Conservation (phyloP, 2,329 filamentous ascomycete species). For the Trichoderma sp. region DNA sequence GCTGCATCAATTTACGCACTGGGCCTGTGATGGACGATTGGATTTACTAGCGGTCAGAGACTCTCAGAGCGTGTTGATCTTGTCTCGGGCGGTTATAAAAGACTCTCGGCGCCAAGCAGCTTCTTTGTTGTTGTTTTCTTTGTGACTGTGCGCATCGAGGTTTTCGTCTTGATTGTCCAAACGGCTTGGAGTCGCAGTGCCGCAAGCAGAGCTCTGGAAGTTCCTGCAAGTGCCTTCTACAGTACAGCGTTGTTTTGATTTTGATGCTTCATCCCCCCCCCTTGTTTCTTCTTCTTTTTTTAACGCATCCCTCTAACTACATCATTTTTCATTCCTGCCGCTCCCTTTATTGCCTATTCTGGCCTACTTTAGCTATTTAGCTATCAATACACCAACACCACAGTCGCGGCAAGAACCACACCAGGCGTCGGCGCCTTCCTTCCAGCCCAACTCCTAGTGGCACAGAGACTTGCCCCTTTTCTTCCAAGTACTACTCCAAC, state of each 20-base stretch:
- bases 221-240: neutral
- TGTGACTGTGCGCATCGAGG: neutral
- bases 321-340: neutral
- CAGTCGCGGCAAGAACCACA: conserved; percentile 4
- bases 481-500: neutral
- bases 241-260: neutral
- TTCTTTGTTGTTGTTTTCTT: neutral
- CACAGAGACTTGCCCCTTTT: neutral
- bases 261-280: neutral
- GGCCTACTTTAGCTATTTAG: neutral
- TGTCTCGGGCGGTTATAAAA: neutral
- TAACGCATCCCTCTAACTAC: neutral
- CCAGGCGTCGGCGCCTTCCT: conserved; percentile 1
- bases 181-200: neutral
- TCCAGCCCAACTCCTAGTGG: neutral
- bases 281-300: neutral
- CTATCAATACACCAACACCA: neutral
- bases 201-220: conserved; percentile 18
- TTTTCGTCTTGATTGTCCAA: neutral
- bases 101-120: neutral
- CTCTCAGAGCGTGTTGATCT: neutral
- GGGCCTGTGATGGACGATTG: neutral
- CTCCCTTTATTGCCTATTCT: neutral
- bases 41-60: conserved; percentile 14
- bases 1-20: conserved; percentile 9